Conservation (phyloP, 2,329 filamentous ascomycete genomes). For the Scytalidium sp. region DNA sequence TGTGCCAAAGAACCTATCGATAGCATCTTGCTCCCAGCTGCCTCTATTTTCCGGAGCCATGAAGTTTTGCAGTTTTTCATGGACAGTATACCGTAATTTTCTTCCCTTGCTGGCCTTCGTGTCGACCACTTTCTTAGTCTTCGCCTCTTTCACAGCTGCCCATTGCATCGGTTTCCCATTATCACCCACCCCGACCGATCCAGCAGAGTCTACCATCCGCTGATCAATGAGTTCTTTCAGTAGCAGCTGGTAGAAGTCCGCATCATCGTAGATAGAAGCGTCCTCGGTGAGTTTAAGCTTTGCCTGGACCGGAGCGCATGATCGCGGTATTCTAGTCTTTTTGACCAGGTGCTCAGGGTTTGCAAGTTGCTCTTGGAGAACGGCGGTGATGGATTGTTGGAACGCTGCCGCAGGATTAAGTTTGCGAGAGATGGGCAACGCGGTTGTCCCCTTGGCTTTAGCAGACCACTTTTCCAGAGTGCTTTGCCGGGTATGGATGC, state of each 20-base stretch:
- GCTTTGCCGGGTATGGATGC: conserved; percentile 60
- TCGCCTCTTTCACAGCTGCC: conserved; percentile 71
- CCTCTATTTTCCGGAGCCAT: conserved; percentile 88
- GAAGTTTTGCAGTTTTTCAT: conserved; percentile 97
- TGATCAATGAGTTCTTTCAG: conserved; percentile 93
- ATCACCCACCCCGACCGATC: conserved; percentile 31
- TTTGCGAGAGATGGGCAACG: conserved; percentile 54
- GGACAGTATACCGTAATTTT: conserved; percentile 90
- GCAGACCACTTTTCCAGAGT: conserved; percentile 87
- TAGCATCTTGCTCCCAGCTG: conserved; percentile 75
- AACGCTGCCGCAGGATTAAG: conserved; percentile 44
- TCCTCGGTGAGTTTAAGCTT: conserved; percentile 56
- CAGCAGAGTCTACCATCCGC: conserved; percentile 66
- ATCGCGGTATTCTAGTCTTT: conserved; percentile 68
- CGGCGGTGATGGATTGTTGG: conserved; percentile 62
- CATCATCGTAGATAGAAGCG: conserved; percentile 79
- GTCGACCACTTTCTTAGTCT: conserved; percentile 80
- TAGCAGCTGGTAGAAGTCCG: conserved; percentile 89
- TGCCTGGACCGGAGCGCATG: conserved; percentile 71
- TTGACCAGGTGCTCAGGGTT: conserved; percentile 65
- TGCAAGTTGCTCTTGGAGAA: conserved; percentile 66
- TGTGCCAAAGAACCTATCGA: conserved; percentile 74
- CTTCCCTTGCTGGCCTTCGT: conserved; percentile 93
- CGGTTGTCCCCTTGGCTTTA: conserved; percentile 65
- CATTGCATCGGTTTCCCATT: conserved; percentile 45